These are phyloP conservation scores for Phytophthora sansomeana DNA, from an alignment of 352 stramenopile genomes.

Conservation along the genomic window DNA sequence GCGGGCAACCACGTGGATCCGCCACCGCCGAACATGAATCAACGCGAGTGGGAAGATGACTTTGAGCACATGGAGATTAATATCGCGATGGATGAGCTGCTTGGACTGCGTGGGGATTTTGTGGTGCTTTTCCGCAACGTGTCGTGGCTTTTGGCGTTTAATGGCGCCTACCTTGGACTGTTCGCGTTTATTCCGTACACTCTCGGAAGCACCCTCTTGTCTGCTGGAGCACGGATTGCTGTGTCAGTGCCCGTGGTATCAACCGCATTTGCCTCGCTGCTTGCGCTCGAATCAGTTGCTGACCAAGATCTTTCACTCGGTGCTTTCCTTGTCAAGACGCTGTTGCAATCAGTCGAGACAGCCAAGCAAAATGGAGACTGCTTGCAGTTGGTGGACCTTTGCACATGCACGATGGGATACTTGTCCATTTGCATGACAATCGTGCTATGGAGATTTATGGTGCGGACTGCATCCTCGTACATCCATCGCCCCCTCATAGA, in stretches of 20 bases:
- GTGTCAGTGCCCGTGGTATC: slow-evolving; percentile 54
- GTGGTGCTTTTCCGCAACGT: slow-evolving; percentile 96
- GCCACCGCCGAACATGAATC: slow-evolving; percentile 53
- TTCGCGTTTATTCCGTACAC: slow-evolving; percentile 97
- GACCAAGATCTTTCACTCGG: slow-evolving; percentile 35
- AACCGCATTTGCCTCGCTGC: slow-evolving; percentile 34
- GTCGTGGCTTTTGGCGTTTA: slow-evolving; percentile 97
- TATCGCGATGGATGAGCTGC: slow-evolving; percentile 96
- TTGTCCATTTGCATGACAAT: slow-evolving; percentile 87
- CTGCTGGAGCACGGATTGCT: slow-evolving; percentile 68
- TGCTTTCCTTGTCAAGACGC: slow-evolving; percentile 58
- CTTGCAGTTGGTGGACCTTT: slow-evolving; percentile 86
- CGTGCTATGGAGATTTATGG: slow-evolving; percentile 86
- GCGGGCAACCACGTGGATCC: slow-evolving; percentile 48
- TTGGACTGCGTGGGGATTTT: slow-evolving; percentile 96
- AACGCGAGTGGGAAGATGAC: slow-evolving; percentile 85
- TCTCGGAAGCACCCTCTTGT: slow-evolving; percentile 92
- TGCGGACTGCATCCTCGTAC: slow-evolving; percentile 84
- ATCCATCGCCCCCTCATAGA: slow-evolving; percentile 85
- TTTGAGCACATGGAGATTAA: slow-evolving; percentile 95
- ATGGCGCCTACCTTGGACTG: slow-evolving; percentile 96
- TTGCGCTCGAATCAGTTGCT: slow-evolving; percentile 23
- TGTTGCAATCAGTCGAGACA: slow-evolving; percentile 62
- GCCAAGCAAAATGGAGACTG: slow-evolving; percentile 79
- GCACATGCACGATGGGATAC: slow-evolving; percentile 83